These are phyloP conservation scores for Saksenaea oblongispora DNA, from an alignment of 371 early-diverging fungal genomes.

Conservation along the genomic window DNA sequence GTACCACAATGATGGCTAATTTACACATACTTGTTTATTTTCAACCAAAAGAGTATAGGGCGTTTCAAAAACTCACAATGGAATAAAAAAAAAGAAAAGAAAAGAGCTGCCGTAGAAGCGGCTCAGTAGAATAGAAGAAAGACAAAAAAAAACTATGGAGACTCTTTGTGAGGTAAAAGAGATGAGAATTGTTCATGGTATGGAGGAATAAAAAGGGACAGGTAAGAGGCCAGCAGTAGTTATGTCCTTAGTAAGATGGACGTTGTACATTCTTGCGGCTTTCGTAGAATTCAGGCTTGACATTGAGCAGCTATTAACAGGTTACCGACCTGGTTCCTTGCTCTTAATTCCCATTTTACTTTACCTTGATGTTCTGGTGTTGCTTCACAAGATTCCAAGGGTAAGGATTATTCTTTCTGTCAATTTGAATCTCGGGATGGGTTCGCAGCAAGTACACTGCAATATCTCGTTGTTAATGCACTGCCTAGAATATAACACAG, in stretches of 20 bases:
- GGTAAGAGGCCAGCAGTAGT: too few relatives aligned
- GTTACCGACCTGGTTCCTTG: not conserved
- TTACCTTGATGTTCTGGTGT: constrained; percentile 49
- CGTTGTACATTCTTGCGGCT: constrained; percentile 19
- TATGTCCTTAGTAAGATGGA: constrained; percentile 24
- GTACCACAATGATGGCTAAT: too few relatives aligned
- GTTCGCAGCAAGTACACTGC: constrained; percentile 40
- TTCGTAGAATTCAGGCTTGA: constrained; percentile 30
- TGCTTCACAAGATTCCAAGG: constrained; percentile 51
- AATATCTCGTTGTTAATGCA: not conserved
- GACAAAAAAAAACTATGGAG: too few relatives aligned
- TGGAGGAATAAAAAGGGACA: too few relatives aligned
- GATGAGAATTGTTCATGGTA: too few relatives aligned
- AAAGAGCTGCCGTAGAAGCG: too few relatives aligned
- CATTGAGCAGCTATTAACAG: constrained; percentile 23
- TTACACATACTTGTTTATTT: too few relatives aligned
- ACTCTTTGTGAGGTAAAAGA: too few relatives aligned
- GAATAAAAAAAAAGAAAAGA: too few relatives aligned
- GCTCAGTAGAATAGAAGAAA: too few relatives aligned
- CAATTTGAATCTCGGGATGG: constrained; percentile 51
- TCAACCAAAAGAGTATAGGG: too few relatives aligned
- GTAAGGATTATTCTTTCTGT: constrained; percentile 46
- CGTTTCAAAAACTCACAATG: too few relatives aligned
- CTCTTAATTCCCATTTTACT: constrained; percentile 9
- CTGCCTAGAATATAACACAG: not conserved